Evolutionary conservation across 2,329 filamentous ascomycete species (phyloP).

Genomic region (Penicillium occitanis): DNA sequence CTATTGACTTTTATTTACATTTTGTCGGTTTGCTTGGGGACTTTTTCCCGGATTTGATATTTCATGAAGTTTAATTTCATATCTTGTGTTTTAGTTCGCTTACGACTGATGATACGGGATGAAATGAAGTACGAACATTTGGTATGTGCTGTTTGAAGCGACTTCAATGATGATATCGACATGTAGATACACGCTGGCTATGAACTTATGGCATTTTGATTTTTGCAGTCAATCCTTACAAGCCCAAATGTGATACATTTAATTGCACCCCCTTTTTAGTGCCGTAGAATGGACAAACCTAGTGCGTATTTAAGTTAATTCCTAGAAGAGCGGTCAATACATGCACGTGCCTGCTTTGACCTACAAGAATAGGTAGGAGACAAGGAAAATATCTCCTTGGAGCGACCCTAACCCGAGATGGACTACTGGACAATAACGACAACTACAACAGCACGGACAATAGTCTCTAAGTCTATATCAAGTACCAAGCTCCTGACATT

Average conservation of each 20-base stretch:
- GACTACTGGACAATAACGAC: not conserved
- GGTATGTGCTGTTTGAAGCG: not conserved
- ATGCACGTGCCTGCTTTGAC: not conserved
- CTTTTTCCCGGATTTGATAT: not conserved
- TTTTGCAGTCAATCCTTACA: not conserved
- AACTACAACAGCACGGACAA: not conserved
- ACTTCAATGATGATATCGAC: too few species aligned
- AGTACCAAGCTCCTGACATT: not conserved
- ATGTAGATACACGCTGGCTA: not conserved
- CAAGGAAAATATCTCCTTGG: not conserved
- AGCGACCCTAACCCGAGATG: not conserved
- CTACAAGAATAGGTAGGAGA: not conserved
- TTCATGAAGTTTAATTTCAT: not conserved
- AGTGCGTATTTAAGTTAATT: not conserved
- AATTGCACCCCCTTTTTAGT: not conserved
- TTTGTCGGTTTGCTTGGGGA: not conserved
- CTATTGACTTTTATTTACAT: not conserved
- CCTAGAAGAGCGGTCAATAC: not conserved
- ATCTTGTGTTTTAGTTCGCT: not conserved
- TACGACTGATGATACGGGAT: not conserved
- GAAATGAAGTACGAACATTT: not conserved
- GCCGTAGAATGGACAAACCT: not conserved
- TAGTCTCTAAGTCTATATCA: not conserved
- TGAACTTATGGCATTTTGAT: not conserved
- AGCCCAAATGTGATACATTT: not conserved